phyloP scores from a whole-genome alignment of 345 rosid species.

The Populus euphratica region DNA sequence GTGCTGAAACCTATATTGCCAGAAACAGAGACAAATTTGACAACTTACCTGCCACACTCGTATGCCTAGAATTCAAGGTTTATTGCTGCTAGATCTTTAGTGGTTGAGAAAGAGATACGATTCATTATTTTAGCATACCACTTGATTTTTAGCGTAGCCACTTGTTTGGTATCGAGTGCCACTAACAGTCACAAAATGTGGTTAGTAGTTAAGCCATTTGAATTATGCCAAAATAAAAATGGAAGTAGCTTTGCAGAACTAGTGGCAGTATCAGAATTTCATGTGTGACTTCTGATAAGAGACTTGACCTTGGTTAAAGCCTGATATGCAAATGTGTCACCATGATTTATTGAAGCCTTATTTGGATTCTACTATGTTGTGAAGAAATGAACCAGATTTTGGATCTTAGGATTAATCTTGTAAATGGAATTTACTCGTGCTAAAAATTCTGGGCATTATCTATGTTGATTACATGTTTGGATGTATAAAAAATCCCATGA shows the following conservation, averaged over 20 bases:
- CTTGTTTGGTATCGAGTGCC: background rate
- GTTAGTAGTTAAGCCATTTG: background rate
- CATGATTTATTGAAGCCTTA: background rate
- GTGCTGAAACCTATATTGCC: slow-evolving; percentile 6
- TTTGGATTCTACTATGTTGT: background rate
- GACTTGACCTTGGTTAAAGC: background rate
- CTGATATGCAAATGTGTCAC: background rate
- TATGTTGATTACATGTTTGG: background rate
- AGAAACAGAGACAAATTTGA: slow-evolving; percentile 7
- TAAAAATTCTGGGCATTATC: background rate
- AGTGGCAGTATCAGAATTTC: background rate
- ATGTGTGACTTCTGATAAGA: background rate
- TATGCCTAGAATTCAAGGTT: background rate
- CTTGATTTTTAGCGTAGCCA: background rate
- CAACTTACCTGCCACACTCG: background rate
- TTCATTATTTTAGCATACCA: background rate
- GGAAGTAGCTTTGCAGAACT: background rate
- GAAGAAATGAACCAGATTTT: background rate
- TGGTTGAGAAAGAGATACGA: background rate
- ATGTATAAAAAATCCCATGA: background rate
- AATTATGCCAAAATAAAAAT: background rate
- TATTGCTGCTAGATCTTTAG: background rate
- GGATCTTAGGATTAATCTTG: background rate
- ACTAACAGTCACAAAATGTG: background rate
- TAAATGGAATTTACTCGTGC: background rate